A percentile compares a stretch with the other conserved stretches of the same genome.
These are phyloP conservation scores for Meyerozyma carpophila DNA, from an alignment of 1,139 yeast species.

Conservation along the genomic window DNA sequence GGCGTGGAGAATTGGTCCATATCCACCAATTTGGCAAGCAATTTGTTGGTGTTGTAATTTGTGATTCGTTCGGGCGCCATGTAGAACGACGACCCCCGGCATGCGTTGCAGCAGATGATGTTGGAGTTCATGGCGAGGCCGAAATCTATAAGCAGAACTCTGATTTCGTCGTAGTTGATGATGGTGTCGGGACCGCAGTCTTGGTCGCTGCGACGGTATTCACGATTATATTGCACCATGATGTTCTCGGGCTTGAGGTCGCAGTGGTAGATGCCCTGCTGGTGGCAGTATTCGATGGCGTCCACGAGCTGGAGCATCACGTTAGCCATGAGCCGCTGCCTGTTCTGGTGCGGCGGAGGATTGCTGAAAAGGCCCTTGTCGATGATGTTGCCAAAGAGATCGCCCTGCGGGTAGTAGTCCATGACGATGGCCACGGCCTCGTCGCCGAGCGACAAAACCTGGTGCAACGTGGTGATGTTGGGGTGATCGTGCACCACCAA, in stretches of 20 bases:
- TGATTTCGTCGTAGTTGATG: slow-evolving; percentile 50
- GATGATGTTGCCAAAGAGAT: slow-evolving; percentile 74
- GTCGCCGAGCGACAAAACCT: slow-evolving; percentile 55
- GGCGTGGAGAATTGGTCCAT: slow-evolving; percentile 23
- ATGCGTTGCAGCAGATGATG: slow-evolving; percentile 61
- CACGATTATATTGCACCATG: slow-evolving; percentile 41
- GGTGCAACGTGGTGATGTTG: slow-evolving; percentile 68
- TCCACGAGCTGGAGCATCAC: slow-evolving; percentile 74
- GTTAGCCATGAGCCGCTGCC: slow-evolving; percentile 49
- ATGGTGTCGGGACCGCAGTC: slow-evolving; percentile 9
- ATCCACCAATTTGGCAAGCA: slow-evolving; percentile 25
- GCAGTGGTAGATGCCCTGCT: slow-evolving; percentile 46
- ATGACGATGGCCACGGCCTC: slow-evolving; percentile 63
- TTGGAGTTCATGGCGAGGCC: slow-evolving; percentile 70
- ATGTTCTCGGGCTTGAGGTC: slow-evolving; percentile 10
- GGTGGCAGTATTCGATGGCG: slow-evolving; percentile 67
- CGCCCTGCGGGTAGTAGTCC: slow-evolving; percentile 84
- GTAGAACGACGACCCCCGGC: slow-evolving; percentile 84
- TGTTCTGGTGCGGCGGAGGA: slow-evolving; percentile 28
- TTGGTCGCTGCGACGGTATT: slow-evolving; percentile 16
- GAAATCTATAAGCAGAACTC: slow-evolving; percentile 71
- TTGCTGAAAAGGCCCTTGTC: slow-evolving; percentile 51
- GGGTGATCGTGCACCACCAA: slow-evolving; percentile 72
- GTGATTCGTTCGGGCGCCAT: slow-evolving; percentile 88
- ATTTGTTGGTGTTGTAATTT: slow-evolving; percentile 33